A percentile compares a stretch with the other conserved stretches of the same genome.
Conservation (phyloP, 352 stramenopile species). For the Phytopythium cucurbitacearum region DNA sequence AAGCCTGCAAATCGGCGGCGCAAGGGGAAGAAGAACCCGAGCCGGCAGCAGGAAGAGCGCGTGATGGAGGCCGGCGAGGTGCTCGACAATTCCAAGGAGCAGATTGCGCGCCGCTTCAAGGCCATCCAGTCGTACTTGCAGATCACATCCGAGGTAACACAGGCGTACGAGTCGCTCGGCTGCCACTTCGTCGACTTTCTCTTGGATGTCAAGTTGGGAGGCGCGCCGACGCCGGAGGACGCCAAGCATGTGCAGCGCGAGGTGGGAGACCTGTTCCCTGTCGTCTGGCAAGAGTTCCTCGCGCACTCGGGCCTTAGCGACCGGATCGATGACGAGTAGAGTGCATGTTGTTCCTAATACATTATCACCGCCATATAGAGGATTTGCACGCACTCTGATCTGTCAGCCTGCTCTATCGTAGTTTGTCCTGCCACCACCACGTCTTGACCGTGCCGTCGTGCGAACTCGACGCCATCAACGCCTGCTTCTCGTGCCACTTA, state of each 20-base stretch:
- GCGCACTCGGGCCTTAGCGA: slow-evolving; percentile 38
- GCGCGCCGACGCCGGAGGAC: slow-evolving; percentile 7
- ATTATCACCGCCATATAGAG: slow-evolving; percentile 11
- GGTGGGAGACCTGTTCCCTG: slow-evolving; percentile 61
- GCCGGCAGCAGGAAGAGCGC: background rate
- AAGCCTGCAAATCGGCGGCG: slow-evolving; percentile 6
- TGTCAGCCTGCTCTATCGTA: slow-evolving; percentile 17
- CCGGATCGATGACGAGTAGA: slow-evolving; percentile 19
- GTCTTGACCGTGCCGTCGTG: slow-evolving; percentile 89
- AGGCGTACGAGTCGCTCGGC: slow-evolving; percentile 45
- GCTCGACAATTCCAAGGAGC: slow-evolving; percentile 18
- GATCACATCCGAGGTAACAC: slow-evolving; percentile 30
- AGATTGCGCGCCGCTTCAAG: slow-evolving; percentile 48
- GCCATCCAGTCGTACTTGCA: slow-evolving; percentile 51
- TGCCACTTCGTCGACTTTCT: slow-evolving; percentile 64
- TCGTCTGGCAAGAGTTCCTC: slow-evolving; percentile 73
- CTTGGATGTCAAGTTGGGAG: slow-evolving; percentile 31
- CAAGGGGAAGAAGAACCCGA: background rate
- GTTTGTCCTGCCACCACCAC: slow-evolving; percentile 85
- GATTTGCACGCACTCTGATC: background rate
- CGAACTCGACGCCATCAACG: slow-evolving; percentile 78
- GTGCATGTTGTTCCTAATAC: slow-evolving; percentile 7
- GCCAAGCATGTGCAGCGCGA: slow-evolving; percentile 36
- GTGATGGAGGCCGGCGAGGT: slow-evolving; percentile 10
- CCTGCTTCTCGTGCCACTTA: slow-evolving; percentile 84